These are phyloP conservation scores for Naegleria gruberi DNA, from an alignment of 208 protist species.

Conservation along the genomic window DNA sequence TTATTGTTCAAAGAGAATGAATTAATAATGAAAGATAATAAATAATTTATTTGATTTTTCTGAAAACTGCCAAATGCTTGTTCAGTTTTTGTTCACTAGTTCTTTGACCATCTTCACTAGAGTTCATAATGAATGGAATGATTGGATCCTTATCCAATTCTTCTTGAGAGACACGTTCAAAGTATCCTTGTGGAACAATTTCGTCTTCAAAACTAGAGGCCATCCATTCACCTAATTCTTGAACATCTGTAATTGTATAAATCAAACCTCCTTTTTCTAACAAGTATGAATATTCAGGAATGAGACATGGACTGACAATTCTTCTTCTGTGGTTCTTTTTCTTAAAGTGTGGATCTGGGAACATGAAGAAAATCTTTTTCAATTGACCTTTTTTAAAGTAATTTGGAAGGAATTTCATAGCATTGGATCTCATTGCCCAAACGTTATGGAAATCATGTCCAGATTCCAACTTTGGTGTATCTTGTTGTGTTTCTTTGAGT, in stretches of 20 bases:
- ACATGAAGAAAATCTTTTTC: constrained; percentile 90
- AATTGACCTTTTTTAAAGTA: constrained; percentile 91
- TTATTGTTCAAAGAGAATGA: no score
- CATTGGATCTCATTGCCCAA: constrained; percentile 86
- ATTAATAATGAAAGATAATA: neutral
- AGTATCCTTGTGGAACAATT: constrained; percentile 56
- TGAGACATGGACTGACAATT: constrained; percentile 85
- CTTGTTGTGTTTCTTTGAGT: neutral
- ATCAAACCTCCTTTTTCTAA: constrained; percentile 78
- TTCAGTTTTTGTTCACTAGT: neutral
- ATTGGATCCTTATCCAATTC: constrained; percentile 44
- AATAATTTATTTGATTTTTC: constrained; percentile 14
- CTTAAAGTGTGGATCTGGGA: constrained; percentile 97
- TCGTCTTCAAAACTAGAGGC: constrained; percentile 74
- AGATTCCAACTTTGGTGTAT: neutral
- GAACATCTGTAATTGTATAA: constrained; percentile 91
- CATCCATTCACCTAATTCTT: constrained; percentile 82
- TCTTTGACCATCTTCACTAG: neutral
- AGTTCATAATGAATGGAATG: neutral
- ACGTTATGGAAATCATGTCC: constrained; percentile 80
- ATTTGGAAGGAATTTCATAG: constrained; percentile 95
- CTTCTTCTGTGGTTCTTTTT: constrained; percentile 88
- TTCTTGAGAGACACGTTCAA: constrained; percentile 62
- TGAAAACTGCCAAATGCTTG: constrained; percentile 5
- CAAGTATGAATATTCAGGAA: constrained; percentile 92